Conservation (phyloP, 805 yeast genomes). For the Sporopachydermia lactativora region DNA sequence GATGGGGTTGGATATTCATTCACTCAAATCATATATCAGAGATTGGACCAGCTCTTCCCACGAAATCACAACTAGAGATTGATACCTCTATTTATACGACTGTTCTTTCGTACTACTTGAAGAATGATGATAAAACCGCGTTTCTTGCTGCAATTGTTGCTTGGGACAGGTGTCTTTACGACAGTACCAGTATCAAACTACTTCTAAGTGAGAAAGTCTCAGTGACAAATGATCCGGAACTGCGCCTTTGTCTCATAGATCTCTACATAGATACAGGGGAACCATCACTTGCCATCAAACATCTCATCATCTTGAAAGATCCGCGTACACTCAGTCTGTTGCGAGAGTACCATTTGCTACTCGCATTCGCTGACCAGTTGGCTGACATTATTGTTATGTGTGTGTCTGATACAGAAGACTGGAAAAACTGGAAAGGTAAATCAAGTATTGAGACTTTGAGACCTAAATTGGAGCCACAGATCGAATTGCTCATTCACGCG, state of each 20-base stretch:
- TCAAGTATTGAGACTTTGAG: constrained; percentile 29
- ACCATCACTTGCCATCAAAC: constrained; percentile 49
- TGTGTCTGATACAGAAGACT: constrained; percentile 2
- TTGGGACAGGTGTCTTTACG: constrained; percentile 50
- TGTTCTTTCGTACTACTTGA: constrained; percentile 33
- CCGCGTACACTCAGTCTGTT: constrained; percentile 40
- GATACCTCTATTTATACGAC: constrained; percentile 29
- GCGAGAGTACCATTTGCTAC: constrained; percentile 46
- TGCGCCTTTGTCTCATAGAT: constrained; percentile 27
- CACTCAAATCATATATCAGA: constrained; percentile 29
- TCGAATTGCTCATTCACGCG: constrained; percentile 43
- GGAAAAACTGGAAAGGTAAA: not conserved
- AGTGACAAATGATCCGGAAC: constrained; percentile 13
- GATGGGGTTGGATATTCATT: constrained; percentile 41
- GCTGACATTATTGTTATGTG: constrained; percentile 25
- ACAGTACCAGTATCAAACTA: constrained; percentile 27
- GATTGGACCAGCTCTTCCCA: constrained; percentile 46
- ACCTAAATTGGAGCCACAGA: constrained; percentile 26
- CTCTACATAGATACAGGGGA: constrained; percentile 44
- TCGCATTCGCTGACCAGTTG: constrained; percentile 30
- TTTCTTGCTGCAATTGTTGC: constrained; percentile 29
- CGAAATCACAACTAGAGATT: constrained; percentile 20
- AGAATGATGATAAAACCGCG: constrained; percentile 17
- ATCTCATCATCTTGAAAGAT: constrained; percentile 44
- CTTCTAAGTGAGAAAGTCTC: constrained; percentile 34